Conservation (phyloP, 768 basidiomycete species). For the Lentinus tigrinus region DNA sequence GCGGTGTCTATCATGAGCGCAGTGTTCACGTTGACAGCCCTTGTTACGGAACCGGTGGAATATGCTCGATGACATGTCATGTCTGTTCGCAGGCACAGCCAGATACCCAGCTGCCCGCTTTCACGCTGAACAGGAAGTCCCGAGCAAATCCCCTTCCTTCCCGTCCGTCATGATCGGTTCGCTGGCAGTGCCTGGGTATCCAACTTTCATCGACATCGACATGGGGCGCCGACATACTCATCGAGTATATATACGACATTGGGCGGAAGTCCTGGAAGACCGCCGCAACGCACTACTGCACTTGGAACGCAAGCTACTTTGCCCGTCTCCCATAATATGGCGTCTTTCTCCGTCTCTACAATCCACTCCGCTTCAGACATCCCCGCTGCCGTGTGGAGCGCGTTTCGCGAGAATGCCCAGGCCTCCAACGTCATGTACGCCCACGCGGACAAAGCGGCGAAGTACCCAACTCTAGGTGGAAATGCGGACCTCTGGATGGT, state of each 20-base stretch:
- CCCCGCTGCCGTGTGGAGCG: slow-evolving; percentile 36
- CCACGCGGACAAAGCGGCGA: slow-evolving; percentile 34
- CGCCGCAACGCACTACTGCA: background rate
- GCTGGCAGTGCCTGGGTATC: too few relatives aligned
- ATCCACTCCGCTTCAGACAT: slow-evolving; percentile 30
- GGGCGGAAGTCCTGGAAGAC: background rate
- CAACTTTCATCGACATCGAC: too few relatives aligned
- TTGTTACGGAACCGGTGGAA: too few relatives aligned
- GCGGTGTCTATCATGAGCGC: too few relatives aligned
- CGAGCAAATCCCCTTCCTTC: too few relatives aligned
- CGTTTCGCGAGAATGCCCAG: slow-evolving; percentile 36
- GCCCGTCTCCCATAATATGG: background rate
- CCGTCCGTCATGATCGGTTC: too few relatives aligned
- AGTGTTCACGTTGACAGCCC: too few relatives aligned
- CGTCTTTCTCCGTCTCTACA: background rate
- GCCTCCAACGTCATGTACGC: slow-evolving; percentile 44
- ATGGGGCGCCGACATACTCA: too few relatives aligned
- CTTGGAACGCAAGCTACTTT: background rate
- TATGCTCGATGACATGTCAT: too few relatives aligned
- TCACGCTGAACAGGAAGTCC: too few relatives aligned
- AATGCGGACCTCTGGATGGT: slow-evolving; percentile 32
- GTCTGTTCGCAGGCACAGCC: too few relatives aligned
- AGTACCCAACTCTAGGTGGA: background rate
- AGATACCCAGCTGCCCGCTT: too few relatives aligned
- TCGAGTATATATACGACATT: background rate